Base-by-base conservation (phyloP, 345 rosid genomes). In the Durio zibethinus region DNA sequence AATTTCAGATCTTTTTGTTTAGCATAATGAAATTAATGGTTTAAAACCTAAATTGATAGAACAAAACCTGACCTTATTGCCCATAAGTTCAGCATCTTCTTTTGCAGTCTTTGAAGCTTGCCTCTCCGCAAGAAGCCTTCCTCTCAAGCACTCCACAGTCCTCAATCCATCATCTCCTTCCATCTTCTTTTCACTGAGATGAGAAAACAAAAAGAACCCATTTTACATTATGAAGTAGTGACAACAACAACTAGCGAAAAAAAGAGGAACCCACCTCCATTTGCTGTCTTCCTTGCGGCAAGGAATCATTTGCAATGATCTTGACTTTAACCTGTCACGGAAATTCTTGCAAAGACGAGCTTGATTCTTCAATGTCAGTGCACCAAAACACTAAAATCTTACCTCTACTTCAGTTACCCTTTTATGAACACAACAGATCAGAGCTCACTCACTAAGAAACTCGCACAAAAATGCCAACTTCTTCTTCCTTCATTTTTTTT, bases 61-160 rank as follows among this genome's bases (percentile, higher is more conserved):
- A 61, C 10, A 21, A 47, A 27, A 40, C 10, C 70, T 52, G 33
- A 94, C 98, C 98, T 88, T 90, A 42, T 50, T 83, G 40, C 83
- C 82, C 84, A 86, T 75, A 67, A 84, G 76, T 48, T 89, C 88
- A 69, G 97, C 93, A n/a, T 90, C 90, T 68, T 93, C 85, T 73
- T 90, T 93, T 11, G 90, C 93, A 63, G 75, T 76, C 83, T 76
- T 92, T 53, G 99, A 93, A 79, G 89, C 89, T 79, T 93, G 96
- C 78, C 99, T 93, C 83, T 93, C 97, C 27, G 99, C 93, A 66
- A 89, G 87, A 75, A 95, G 73, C 81, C 96, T 92, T 71, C 97
- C 99, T 88, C 98, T 90, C 42, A 95, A 80, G 79, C 93, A 88
- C 78, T 91, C 93, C 54, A 90, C 52, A 29, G 94, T 92, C 82